phyloP scores from a whole-genome alignment of 2,329 filamentous ascomycete species.

The Penicillium glabrum region DNA sequence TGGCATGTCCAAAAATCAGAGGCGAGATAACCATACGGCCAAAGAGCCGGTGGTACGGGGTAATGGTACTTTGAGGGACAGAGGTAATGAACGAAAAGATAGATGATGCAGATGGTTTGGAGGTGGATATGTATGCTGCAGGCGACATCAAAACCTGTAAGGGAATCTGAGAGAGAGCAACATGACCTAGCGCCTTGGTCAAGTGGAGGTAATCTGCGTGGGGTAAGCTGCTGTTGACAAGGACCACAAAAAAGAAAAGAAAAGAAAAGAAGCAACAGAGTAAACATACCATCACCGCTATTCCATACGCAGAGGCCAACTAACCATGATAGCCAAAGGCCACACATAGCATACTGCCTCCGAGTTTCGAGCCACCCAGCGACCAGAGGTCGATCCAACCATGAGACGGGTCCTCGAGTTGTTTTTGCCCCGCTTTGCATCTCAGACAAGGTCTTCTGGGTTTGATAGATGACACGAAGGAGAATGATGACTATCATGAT shows the following conservation, averaged over 20 bases:
- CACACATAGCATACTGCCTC: conserved; percentile 50
- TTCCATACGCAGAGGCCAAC: conserved; percentile 50
- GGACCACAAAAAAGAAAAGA: background rate
- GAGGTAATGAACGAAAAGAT: conserved; percentile 54
- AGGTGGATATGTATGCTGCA: conserved; percentile 38
- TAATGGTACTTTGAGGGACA: conserved; percentile 56
- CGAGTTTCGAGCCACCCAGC: conserved; percentile 49
- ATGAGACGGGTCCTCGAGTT: conserved; percentile 30
- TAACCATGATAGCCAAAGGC: conserved; percentile 55
- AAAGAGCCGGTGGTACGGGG: conserved; percentile 57
- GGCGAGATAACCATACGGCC: conserved; percentile 54
- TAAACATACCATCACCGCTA: conserved; percentile 54
- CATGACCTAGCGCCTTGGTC: conserved; percentile 61
- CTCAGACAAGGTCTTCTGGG: conserved; percentile 6
- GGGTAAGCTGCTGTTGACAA: background rate
- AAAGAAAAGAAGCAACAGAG: background rate
- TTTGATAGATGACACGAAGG: conserved; percentile 32
- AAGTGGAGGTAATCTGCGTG: conserved; percentile 62
- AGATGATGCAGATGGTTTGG: conserved; percentile 48
- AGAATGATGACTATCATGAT: conserved; percentile 48
- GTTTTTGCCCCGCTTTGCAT: conserved; percentile 1
- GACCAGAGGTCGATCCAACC: conserved; percentile 47
- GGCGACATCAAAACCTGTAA: conserved; percentile 58
- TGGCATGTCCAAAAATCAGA: conserved; percentile 53
- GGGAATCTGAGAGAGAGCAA: conserved; percentile 60